A percentile compares a stretch with the other conserved stretches of the same genome.
Conservation (phyloP, 2,329 filamentous ascomycete genomes). For the Sphaerulina vaccinii region DNA sequence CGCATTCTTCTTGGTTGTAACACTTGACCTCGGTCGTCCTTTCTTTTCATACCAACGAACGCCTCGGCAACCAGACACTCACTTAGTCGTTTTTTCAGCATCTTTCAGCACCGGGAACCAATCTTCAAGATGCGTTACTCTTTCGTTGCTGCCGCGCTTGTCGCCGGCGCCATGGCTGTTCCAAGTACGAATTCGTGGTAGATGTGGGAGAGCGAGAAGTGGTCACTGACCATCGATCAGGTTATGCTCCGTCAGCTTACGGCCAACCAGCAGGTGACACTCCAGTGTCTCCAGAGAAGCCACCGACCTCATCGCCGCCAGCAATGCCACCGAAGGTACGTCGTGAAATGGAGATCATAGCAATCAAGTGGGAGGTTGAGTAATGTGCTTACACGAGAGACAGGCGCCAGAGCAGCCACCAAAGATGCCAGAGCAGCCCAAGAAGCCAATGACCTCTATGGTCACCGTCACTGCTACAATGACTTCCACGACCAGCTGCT, state of each 20-base stretch:
- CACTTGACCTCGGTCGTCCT: conserved; percentile 30
- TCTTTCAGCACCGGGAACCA: conserved; percentile 6
- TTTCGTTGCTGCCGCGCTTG: conserved; percentile 26
- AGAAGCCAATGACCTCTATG: no score
- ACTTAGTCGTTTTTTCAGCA: conserved; percentile 16
- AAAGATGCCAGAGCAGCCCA: no score
- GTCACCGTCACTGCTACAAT: no score
- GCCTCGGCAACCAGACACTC: conserved; percentile 20
- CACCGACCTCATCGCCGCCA: not conserved
- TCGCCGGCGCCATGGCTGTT: conserved; percentile 22
- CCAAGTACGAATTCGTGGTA: conserved; percentile 3
- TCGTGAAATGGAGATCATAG: no score
- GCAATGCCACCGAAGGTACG: no score
- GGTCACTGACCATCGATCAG: not conserved
- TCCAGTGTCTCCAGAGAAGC: not conserved
- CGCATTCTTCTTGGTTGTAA: conserved; percentile 17
- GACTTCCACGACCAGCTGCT: no score
- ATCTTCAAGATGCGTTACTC: conserved; percentile 26
- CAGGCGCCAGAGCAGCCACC: no score
- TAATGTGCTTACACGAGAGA: no score
- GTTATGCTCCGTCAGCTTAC: not conserved
- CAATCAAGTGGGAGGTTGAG: no score
- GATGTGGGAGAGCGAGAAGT: not conserved
- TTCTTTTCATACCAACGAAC: conserved; percentile 18
- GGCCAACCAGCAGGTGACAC: not conserved